Evolutionary conservation across 2,329 filamentous ascomycete species (phyloP), one percentile per base, ranked within the genome.

Genomic region (Xylaria sp.): DNA sequence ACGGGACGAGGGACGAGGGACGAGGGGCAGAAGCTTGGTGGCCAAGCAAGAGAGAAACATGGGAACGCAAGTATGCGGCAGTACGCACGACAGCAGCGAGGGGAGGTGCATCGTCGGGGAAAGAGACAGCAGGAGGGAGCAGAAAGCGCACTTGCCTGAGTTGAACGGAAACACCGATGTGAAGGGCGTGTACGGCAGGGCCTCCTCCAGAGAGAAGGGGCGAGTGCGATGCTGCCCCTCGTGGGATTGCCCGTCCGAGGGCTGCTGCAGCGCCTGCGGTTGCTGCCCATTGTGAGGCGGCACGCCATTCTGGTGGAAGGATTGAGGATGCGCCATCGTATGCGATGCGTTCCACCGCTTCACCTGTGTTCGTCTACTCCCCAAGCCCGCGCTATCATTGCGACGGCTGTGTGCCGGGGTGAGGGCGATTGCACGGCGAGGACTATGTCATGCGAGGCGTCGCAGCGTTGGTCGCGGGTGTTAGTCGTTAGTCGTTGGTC

Each of bases 141-240:
- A 44, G 44, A 58, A 61, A 25, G 17, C 54, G 63, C 58, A 71
- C 81, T 66, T 77, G 93, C 91, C 87, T 67, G 90, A 85, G 74
- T 90, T 86, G 75, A 94, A 92, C 2, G 91, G 91, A 54, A 91
- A 83, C 49, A 93, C 89, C 3, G 90, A 92, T 49, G 89, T 91
- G 73, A 94, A 89, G 23, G 92, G 91, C 53, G 91, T 91, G 76
- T 88, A 93, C n/a, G 90, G 90, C 46, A 95, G 81, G 29, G 91
- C 91, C 72, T 95, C 90, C 58, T 89, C 85, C 11, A 95, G 84
- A 3, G 84, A 85, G 72, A 88, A 87, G 1, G 87, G 82, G 56
- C 81, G 69, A 19, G 63, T 68, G 57, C 67, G 68, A 54, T 43
- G 38, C 38, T 70, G 69, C 27, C 58, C 66, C 52, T 68, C 65